Evolutionary conservation across 2,329 filamentous ascomycete species (phyloP).

Genomic region (Paracoccidioides lutzii): DNA sequence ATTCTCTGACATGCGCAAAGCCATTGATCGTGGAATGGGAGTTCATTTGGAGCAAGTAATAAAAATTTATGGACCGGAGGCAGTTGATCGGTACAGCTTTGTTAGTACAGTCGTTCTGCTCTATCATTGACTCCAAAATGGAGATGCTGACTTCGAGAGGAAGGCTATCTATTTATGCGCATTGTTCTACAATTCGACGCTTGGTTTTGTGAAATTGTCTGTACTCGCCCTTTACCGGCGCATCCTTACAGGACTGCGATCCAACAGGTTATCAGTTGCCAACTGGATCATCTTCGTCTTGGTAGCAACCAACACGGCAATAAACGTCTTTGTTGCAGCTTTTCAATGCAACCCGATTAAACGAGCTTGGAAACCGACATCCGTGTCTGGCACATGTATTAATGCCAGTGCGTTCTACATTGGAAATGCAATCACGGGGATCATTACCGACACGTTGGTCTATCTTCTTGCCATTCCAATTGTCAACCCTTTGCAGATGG

Average conservation of each 20-base stretch:
- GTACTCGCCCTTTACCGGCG: conserved; percentile 1
- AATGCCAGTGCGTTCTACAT: conserved; percentile 1
- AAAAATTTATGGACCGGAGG: background rate
- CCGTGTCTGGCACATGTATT: background rate
- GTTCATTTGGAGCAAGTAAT: background rate
- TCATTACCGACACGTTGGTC: conserved; percentile 2
- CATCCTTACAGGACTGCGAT: background rate
- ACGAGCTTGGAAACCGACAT: background rate
- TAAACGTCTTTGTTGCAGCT: background rate
- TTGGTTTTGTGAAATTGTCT: conserved; percentile 2
- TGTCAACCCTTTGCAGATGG: conserved; percentile 1
- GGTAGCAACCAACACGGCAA: background rate
- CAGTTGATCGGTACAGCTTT: background rate
- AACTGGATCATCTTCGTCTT: conserved; percentile 1
- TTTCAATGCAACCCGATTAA: conserved; percentile 1
- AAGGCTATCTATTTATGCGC: conserved; percentile 1
- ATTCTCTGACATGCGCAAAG: background rate
- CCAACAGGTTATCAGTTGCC: background rate
- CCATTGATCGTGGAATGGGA: conserved; percentile 2
- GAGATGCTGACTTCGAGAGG: background rate
- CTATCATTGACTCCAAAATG: background rate
- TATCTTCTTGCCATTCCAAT: conserved; percentile 1
- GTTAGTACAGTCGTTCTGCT: background rate
- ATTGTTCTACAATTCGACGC: background rate
- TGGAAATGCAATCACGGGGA: conserved; percentile 1